phyloP scores from a whole-genome alignment of 257 asterid species.

The Gentiana macrophylla region DNA sequence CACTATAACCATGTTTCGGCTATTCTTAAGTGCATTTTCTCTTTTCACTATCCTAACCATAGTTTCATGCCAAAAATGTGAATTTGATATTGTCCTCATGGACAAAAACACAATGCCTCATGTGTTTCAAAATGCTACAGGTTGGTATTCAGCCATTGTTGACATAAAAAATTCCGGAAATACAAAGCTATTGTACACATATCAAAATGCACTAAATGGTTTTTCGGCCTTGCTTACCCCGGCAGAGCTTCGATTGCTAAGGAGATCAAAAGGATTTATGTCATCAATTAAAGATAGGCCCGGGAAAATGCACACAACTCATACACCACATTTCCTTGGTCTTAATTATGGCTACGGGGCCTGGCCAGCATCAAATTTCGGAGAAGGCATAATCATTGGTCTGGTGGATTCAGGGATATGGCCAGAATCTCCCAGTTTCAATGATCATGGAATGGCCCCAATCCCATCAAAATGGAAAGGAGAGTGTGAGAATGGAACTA shows the following conservation, averaged over 20 bases:
- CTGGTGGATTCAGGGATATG: slow-evolving; percentile 12
- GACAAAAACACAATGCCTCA: too few relatives aligned
- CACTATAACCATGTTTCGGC: too few relatives aligned
- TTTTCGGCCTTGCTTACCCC: slow-evolving; percentile 5
- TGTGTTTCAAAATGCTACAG: too few relatives aligned
- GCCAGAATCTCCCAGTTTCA: slow-evolving; percentile 29
- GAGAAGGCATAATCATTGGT: slow-evolving; percentile 6
- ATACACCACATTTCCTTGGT: slow-evolving; percentile 4
- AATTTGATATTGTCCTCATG: too few relatives aligned
- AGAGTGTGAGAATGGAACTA: neutral
- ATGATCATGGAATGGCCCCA: slow-evolving; percentile 30
- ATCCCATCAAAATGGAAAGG: slow-evolving; percentile 44
- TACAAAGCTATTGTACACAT: slow-evolving; percentile 1
- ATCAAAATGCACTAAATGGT: slow-evolving; percentile 1
- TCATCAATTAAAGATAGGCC: neutral
- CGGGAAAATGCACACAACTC: slow-evolving; percentile 6
- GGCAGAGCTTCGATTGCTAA: neutral
- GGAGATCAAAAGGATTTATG: neutral
- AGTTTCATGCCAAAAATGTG: too few relatives aligned
- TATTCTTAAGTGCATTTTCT: too few relatives aligned
- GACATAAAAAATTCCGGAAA: neutral
- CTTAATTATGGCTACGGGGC: slow-evolving; percentile 1
- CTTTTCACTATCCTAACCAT: too few relatives aligned
- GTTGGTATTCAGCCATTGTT: too few relatives aligned
- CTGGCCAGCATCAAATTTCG: slow-evolving; percentile 9